These are phyloP conservation scores for Botrytis medusae DNA, from an alignment of 2,329 filamentous ascomycete species.

Conservation along the genomic window DNA sequence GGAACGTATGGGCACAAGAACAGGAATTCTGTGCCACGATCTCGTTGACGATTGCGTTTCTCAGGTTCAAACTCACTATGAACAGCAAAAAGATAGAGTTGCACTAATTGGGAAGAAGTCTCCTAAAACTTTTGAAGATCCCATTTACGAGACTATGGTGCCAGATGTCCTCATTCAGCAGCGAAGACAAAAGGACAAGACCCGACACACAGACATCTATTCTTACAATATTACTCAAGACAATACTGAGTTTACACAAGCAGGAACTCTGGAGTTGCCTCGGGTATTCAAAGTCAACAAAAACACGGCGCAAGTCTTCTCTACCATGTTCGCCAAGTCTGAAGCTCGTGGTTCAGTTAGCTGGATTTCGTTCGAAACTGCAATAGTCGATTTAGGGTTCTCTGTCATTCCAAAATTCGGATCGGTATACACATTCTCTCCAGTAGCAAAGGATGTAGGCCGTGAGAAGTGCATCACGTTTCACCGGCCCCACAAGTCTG, in stretches of 20 bases:
- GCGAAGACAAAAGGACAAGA: slow-evolving; percentile 47
- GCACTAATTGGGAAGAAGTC: slow-evolving; percentile 27
- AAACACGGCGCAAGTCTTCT: slow-evolving; percentile 44
- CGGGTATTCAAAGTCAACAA: slow-evolving; percentile 42
- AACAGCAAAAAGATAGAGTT: slow-evolving; percentile 29
- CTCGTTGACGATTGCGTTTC: slow-evolving; percentile 44
- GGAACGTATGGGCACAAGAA: slow-evolving; percentile 43
- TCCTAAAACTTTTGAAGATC: slow-evolving; percentile 6
- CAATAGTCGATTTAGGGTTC: slow-evolving; percentile 47
- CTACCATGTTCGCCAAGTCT: slow-evolving; percentile 34
- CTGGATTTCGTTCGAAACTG: slow-evolving; percentile 42
- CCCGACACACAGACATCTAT: slow-evolving; percentile 43
- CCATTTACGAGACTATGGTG: slow-evolving; percentile 28
- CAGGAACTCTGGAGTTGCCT: not conserved
- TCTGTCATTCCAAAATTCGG: slow-evolving; percentile 45
- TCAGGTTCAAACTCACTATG: slow-evolving; percentile 39
- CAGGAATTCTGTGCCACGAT: slow-evolving; percentile 48
- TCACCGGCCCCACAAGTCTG: slow-evolving; percentile 16
- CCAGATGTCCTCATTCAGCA: slow-evolving; percentile 39
- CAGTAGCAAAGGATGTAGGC: not conserved
- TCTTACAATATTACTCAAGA: slow-evolving; percentile 38
- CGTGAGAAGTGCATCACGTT: slow-evolving; percentile 16
- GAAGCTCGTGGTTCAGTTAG: slow-evolving; percentile 22
- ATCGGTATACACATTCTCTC: slow-evolving; percentile 42
- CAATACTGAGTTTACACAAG: not conserved